Evolutionary conservation across 169 alveolate species (phyloP), one percentile per base, ranked within the genome.

Genomic region (Plasmodium vinckei): DNA sequence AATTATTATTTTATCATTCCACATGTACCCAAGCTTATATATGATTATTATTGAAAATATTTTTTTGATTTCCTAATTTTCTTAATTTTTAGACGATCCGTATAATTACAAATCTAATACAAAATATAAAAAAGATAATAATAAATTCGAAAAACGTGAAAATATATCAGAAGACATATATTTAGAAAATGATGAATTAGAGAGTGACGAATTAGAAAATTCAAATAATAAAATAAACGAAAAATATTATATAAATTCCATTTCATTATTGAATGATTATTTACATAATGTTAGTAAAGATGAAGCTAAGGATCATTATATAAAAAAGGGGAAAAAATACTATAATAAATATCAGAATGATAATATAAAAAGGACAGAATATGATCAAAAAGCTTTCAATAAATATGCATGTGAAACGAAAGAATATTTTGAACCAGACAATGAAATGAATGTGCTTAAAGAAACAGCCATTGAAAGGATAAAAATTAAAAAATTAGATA

Each of bases 221-320:
- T 33, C 7, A 5, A 49, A 12, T 13, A 82, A 59, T 61, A 42
- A 42, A 13, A 54, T 54, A 60, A 53, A 42, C 15, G 67, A 57
- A 67, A 67, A 65, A 33, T 53, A 39, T 39, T 46, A 39, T 27
- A 19, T 69, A 46, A 61, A 71, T 21, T 59, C 63, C 60, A 23
- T 42, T 67, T 82, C 90, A 19, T 60, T 70, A 42, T 57, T 33
- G 51, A 75, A 75, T 9, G 90, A 54, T 39, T 71, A 82, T 25
- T 44, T 44, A 67, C 67, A 71, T 7, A 82, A 65, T 82, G 90
- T 23, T 12, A 82, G 90, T 47, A 82, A 71, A n/a, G 90, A 82
- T 39, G 53, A 53, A 67, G 23, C 82, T 17, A 68, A 54, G 10
- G 82, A 82, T 23, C 21, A 82, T 33, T 68, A 65, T 51, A 25